phyloP scores from a whole-genome alignment of 1,139 yeast genomes.

The Candida sojae region DNA sequence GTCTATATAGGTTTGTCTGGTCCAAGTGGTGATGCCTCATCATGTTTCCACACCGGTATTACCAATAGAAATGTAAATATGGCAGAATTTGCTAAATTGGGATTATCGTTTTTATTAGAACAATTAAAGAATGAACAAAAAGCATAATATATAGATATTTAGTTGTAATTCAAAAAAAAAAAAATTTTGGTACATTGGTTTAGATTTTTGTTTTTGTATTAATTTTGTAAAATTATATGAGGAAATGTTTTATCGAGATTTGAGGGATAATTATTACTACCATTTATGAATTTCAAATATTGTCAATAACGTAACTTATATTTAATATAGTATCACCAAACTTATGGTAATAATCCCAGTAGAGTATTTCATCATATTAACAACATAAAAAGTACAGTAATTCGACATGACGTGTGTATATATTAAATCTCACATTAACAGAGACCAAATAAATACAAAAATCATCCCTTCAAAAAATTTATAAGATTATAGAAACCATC shows the following conservation, averaged over 20 bases:
- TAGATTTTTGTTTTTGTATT: background rate
- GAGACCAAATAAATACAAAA: background rate
- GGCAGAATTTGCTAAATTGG: conserved; percentile 71
- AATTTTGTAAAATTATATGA: background rate
- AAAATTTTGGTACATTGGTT: background rate
- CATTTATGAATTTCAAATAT: background rate
- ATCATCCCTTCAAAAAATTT: background rate
- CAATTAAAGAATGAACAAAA: conserved; percentile 20
- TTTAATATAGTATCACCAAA: background rate
- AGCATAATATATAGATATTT: background rate
- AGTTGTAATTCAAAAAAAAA: no score
- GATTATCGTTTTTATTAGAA: conserved; percentile 60
- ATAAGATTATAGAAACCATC: background rate
- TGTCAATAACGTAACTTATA: background rate
- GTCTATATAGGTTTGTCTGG: conserved; percentile 75
- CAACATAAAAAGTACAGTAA: background rate
- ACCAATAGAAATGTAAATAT: conserved; percentile 63
- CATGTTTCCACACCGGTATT: conserved; percentile 45
- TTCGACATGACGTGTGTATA: background rate
- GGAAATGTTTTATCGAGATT: background rate
- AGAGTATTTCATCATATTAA: background rate
- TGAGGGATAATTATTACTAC: background rate
- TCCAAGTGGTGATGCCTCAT: conserved; percentile 58
- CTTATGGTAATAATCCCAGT: background rate
- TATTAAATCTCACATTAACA: background rate